phyloP scores from a whole-genome alignment of 2,329 filamentous ascomycete genomes.

The Phialophora tarda region DNA sequence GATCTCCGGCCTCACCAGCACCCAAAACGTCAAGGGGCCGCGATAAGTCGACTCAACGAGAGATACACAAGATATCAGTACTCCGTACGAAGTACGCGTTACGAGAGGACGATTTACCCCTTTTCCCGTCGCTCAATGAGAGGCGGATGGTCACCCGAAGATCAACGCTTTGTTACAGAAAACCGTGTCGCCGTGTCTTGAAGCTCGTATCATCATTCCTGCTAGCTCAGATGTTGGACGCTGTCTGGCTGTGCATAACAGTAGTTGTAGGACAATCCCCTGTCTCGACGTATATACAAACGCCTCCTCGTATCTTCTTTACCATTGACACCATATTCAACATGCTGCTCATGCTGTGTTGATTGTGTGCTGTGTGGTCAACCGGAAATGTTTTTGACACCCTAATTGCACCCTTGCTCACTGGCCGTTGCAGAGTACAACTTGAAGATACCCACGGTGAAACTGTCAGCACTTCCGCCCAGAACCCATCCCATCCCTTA shows the following conservation, averaged over 20 bases:
- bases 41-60: slow-evolving; percentile 8
- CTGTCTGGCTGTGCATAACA: neutral
- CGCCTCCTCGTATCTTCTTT: slow-evolving; percentile 19
- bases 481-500: neutral
- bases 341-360: slow-evolving; percentile 13
- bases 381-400: slow-evolving; percentile 14
- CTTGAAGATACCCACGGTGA: slow-evolving; percentile 2
- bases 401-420: slow-evolving; percentile 15
- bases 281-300: slow-evolving; percentile 32
- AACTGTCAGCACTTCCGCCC: slow-evolving; percentile 4
- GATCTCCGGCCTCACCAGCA: neutral
- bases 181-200: neutral
- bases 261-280: slow-evolving; percentile 6
- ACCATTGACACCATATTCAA: slow-evolving; percentile 12
- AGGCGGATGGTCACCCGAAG: neutral
- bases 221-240: slow-evolving; percentile 14
- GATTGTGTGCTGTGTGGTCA: slow-evolving; percentile 13
- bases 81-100: too few relatives aligned
- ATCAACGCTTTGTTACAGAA: neutral
- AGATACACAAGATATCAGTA: neutral
- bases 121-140: neutral
- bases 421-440: neutral
- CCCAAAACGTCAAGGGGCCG: neutral
- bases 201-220: slow-evolving; percentile 31
- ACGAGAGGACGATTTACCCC: neutral